Evolutionary conservation across 257 asterid species (phyloP).

Genomic region (Plantago major): DNA sequence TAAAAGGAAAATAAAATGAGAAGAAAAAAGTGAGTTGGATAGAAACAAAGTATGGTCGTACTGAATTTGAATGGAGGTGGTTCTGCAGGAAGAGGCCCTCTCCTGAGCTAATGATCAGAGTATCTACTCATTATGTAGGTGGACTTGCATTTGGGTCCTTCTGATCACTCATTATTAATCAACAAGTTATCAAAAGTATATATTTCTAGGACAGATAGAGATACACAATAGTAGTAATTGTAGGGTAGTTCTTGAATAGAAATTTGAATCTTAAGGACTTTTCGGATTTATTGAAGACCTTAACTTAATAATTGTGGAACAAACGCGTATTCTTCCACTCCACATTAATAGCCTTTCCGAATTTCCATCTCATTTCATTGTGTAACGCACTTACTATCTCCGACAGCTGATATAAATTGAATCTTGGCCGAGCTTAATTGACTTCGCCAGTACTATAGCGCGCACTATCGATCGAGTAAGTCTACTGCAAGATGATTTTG

Average conservation of each 20-base stretch:
- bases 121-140: slow-evolving; percentile 55
- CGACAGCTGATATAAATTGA: too few relatives aligned
- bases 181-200: neutral
- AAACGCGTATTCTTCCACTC: too few relatives aligned
- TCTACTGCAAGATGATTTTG: too few relatives aligned
- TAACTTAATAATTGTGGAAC: neutral
- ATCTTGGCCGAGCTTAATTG: too few relatives aligned
- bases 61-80: slow-evolving; percentile 27
- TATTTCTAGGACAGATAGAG: slow-evolving; percentile 24
- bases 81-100: too few relatives aligned
- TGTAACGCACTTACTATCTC: too few relatives aligned
- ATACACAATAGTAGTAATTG: slow-evolving; percentile 12
- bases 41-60: slow-evolving; percentile 36
- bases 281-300: slow-evolving; percentile 1
- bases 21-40: slow-evolving; percentile 31
- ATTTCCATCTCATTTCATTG: too few relatives aligned
- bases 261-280: slow-evolving; percentile 26
- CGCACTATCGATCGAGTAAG: too few relatives aligned
- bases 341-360: too few relatives aligned
- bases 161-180: slow-evolving; percentile 42
- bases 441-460: too few relatives aligned
- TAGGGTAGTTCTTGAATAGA: slow-evolving; percentile 34
- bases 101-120: slow-evolving; percentile 24
- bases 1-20: too few relatives aligned
- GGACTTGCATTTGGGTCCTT: slow-evolving; percentile 45